phyloP scores from a whole-genome alignment of 148 eudicot species.

The Oxyria digyna region DNA sequence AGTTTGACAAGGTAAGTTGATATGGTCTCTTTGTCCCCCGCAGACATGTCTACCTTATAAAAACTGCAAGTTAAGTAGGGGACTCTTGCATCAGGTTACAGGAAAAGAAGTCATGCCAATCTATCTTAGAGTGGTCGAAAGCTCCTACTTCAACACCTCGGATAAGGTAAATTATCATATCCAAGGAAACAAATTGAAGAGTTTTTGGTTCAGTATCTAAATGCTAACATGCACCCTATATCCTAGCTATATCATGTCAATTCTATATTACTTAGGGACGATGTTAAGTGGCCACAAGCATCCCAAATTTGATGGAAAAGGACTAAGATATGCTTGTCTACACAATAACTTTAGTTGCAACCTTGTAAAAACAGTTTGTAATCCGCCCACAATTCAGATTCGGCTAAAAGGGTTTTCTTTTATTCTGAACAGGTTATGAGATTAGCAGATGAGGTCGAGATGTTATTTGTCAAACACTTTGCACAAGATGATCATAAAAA shows the following conservation, averaged over 20 bases:
- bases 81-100: slow-evolving; percentile 43
- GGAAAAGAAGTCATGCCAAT: slow-evolving; percentile 75
- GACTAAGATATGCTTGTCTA: slow-evolving; percentile 37
- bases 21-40: slow-evolving; percentile 1
- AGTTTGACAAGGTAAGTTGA: slow-evolving; percentile 82
- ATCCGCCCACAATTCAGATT: neutral
- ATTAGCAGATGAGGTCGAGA: slow-evolving; percentile 79
- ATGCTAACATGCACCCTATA: neutral
- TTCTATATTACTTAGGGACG: slow-evolving; percentile 20
- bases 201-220: neutral
- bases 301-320: slow-evolving; percentile 15
- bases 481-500: slow-evolving; percentile 71
- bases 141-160: slow-evolving; percentile 93
- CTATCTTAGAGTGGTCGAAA: slow-evolving; percentile 82
- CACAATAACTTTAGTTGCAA: neutral
- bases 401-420: neutral
- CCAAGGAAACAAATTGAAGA: neutral
- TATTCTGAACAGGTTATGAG: slow-evolving; percentile 39
- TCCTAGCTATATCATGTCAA: neutral
- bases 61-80: neutral
- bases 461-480: slow-evolving; percentile 58
- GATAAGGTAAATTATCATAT: slow-evolving; percentile 52
- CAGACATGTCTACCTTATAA: neutral
- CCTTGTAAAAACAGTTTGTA: neutral
- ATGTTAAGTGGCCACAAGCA: slow-evolving; percentile 30